Conservation (phyloP, 805 yeast species). For the Candida endomychidarum region DNA sequence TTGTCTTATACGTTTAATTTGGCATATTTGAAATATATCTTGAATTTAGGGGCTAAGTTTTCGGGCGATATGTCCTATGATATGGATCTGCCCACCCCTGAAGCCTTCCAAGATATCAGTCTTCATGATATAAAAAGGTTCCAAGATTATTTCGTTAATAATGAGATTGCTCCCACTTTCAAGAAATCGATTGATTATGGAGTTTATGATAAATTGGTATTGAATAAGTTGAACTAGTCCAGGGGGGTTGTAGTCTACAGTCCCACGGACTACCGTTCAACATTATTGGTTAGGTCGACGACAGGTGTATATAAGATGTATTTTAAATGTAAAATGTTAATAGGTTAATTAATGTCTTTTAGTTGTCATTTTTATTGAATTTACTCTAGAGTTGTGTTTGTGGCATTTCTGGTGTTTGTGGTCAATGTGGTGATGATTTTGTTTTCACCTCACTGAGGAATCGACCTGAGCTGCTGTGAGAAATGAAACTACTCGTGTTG, state of each 20-base stretch:
- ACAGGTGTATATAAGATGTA: too few species aligned
- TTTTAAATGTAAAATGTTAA: too few species aligned
- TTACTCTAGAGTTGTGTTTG: too few species aligned
- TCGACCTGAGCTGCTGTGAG: background rate
- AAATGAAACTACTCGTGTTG: background rate
- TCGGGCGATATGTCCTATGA: background rate
- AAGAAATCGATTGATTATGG: conserved; percentile 6
- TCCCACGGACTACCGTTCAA: too few species aligned
- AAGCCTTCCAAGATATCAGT: conserved; percentile 12
- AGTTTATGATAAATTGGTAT: conserved; percentile 6
- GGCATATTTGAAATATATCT: conserved; percentile 13
- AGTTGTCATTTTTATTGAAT: too few species aligned
- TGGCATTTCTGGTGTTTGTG: too few species aligned
- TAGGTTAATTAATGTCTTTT: too few species aligned
- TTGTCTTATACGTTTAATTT: conserved; percentile 19
- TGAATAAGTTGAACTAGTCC: conserved; percentile 4
- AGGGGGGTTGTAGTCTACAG: background rate
- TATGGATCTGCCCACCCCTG: background rate
- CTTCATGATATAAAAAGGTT: conserved; percentile 17
- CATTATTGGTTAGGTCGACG: too few species aligned
- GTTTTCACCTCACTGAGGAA: too few species aligned
- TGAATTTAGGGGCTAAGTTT: background rate
- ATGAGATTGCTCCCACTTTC: conserved; percentile 16
- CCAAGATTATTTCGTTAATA: conserved; percentile 21
- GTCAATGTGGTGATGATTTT: too few species aligned